These are phyloP conservation scores for Stereocaulon alpinum DNA, from an alignment of 495 filamentous ascomycete species.

Conservation along the genomic window DNA sequence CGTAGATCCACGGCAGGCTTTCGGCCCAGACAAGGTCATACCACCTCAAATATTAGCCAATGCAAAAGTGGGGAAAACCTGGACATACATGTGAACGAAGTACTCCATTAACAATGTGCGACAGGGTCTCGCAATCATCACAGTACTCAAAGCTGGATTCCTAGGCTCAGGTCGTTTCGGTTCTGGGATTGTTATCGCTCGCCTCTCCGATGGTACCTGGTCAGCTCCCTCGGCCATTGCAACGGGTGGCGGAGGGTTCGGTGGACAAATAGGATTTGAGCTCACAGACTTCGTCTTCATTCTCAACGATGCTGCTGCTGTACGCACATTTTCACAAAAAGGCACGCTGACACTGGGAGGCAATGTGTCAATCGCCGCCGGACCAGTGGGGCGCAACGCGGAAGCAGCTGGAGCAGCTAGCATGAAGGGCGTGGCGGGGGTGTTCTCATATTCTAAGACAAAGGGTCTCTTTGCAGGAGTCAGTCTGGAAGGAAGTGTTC, in stretches of 20 bases:
- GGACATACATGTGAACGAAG: neutral
- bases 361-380: conserved; percentile 92
- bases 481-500: conserved; percentile 78
- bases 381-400: conserved; percentile 86
- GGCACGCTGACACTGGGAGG: conserved; percentile 87
- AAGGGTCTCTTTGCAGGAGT: conserved; percentile 96
- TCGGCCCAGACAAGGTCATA: conserved; percentile 96
- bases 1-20: conserved; percentile 85
- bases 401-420: conserved; percentile 94
- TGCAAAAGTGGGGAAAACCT: conserved; percentile 61
- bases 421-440: conserved; percentile 75
- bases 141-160: conserved; percentile 93
- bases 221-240: conserved; percentile 88
- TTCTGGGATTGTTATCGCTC: conserved; percentile 85
- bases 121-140: conserved; percentile 88
- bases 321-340: conserved; percentile 87
- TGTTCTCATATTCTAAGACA: conserved; percentile 95
- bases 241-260: conserved; percentile 84
- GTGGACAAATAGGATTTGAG: conserved; percentile 95
- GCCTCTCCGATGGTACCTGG: conserved; percentile 86
- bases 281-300: conserved; percentile 99
- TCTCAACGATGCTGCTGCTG: conserved; percentile 82
- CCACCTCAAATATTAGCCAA: conserved; percentile 80
- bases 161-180: conserved; percentile 87
- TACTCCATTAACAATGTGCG: neutral